A percentile compares a stretch with the other conserved stretches of the same genome.
Conservation (phyloP, 2,329 filamentous ascomycete genomes). For the Podosphaera xanthii region DNA sequence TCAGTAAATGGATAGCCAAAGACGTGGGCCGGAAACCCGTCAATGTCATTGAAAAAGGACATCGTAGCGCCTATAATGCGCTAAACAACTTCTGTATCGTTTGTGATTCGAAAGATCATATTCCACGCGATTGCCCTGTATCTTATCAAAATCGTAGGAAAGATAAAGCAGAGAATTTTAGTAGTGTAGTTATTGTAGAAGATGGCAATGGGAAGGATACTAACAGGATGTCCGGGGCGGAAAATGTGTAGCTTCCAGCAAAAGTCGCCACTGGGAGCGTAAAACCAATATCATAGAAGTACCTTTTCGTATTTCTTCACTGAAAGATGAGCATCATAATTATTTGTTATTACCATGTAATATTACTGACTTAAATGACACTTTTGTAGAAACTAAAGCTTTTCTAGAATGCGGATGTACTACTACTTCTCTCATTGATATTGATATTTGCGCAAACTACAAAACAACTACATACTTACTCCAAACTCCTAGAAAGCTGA, state of each 20-base stretch:
- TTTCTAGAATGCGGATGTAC: background rate
- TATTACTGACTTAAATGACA: background rate
- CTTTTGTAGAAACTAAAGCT: background rate
- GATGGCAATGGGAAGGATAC: background rate
- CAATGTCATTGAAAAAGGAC: background rate
- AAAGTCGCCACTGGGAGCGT: too few species aligned
- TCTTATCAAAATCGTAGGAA: background rate
- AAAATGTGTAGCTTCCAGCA: too few species aligned
- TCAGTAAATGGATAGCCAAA: background rate
- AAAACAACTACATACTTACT: background rate
- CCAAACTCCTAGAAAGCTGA: background rate
- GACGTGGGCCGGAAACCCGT: background rate
- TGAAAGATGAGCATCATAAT: background rate
- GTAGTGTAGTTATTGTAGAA: background rate
- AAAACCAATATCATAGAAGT: too few species aligned
- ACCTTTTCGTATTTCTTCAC: background rate
- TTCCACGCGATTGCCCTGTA: background rate
- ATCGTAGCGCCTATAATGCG: background rate
- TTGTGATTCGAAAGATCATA: background rate
- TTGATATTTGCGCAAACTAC: background rate
- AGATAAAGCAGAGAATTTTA: background rate
- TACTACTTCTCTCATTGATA: background rate
- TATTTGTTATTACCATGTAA: background rate
- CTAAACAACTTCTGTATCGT: background rate
- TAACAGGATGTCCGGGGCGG: background rate